Percentiles rank a stretch among this genome's conserved stretches.
These are phyloP conservation scores for Micractinium conductrix DNA, from an alignment of 139 green algal genomes.

Conservation along the genomic window DNA sequence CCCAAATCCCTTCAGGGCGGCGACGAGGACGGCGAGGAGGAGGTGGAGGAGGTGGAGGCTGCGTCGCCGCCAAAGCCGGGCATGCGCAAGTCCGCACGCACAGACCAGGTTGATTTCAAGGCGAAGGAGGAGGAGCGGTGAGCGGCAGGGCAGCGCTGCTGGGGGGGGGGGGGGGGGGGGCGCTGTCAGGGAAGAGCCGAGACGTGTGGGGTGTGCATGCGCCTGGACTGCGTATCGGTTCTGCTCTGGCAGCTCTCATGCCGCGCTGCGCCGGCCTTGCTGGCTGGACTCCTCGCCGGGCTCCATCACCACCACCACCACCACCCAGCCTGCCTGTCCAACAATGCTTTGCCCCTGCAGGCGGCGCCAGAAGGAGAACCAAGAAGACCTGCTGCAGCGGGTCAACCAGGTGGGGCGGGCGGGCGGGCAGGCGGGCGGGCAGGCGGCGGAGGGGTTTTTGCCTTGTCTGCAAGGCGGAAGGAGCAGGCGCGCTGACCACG, in stretches of 20 bases:
- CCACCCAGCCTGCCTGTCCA: too few species aligned
- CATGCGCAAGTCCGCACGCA: slow-evolving; percentile 63
- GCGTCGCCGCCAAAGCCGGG: slow-evolving; percentile 12
- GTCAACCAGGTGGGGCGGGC: slow-evolving; percentile 70
- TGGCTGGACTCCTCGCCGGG: not conserved
- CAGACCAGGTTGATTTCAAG: slow-evolving; percentile 82
- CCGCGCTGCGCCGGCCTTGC: not conserved
- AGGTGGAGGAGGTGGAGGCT: slow-evolving; percentile 47
- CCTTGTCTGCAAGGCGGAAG: too few species aligned
- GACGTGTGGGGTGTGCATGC: not conserved
- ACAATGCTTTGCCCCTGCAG: too few species aligned
- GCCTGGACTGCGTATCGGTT: not conserved
- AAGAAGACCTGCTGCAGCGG: slow-evolving; percentile 81
- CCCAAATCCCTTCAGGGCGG: slow-evolving; percentile 41
- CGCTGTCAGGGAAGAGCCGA: too few species aligned
- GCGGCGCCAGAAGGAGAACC: slow-evolving; percentile 72
- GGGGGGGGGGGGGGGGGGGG: too few species aligned
- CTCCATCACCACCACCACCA: not conserved
- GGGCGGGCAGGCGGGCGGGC: too few species aligned
- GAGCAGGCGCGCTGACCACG: too few species aligned
- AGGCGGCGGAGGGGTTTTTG: too few species aligned
- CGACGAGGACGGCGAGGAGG: slow-evolving; percentile 52
- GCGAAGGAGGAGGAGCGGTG: slow-evolving; percentile 72
- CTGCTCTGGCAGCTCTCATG: not conserved
- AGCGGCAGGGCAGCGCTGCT: too few species aligned